Percentiles rank a stretch among this genome's conserved stretches.
Evolutionary conservation across 352 stramenopile species (phyloP).

Genomic region (Phytophthora brassicae): DNA sequence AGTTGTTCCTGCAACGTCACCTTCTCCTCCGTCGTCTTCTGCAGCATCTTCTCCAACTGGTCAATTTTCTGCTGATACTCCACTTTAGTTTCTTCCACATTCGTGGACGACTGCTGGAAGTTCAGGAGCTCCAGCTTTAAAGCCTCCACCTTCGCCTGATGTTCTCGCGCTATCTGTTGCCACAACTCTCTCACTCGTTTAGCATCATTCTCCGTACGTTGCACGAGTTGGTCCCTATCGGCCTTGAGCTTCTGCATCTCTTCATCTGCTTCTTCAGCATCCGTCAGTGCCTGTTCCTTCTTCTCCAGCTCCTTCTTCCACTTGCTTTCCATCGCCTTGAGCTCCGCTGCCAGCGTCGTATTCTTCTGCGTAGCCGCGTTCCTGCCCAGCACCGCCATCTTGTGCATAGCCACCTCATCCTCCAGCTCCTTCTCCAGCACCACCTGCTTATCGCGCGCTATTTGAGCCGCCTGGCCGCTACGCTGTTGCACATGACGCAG

Average conservation of each 20-base stretch:
- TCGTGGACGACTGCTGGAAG: conserved; percentile 26
- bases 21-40: conserved; percentile 42
- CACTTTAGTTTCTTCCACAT: conserved; percentile 20
- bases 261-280: conserved; percentile 51
- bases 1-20: conserved; percentile 43
- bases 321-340: conserved; percentile 57
- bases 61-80: conserved; percentile 35
- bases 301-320: conserved; percentile 67
- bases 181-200: conserved; percentile 75
- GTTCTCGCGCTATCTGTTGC: conserved; percentile 74
- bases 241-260: conserved; percentile 43
- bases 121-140: conserved; percentile 47
- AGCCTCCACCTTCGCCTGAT: conserved; percentile 54
- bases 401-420: conserved; percentile 51
- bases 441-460: conserved; percentile 48
- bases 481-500: conserved; percentile 68
- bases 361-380: conserved; percentile 62
- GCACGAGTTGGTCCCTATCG: conserved; percentile 62
- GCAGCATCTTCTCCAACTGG: conserved; percentile 39
- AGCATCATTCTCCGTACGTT: conserved; percentile 71
- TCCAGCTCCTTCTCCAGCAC: conserved; percentile 67
- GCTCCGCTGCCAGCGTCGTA: conserved; percentile 41
- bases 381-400: conserved; percentile 52
- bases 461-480: conserved; percentile 46
- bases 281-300: conserved; percentile 51